Evolutionary conservation across 495 filamentous ascomycete species (phyloP).

Genomic region (Penicillium bialowiezense): DNA sequence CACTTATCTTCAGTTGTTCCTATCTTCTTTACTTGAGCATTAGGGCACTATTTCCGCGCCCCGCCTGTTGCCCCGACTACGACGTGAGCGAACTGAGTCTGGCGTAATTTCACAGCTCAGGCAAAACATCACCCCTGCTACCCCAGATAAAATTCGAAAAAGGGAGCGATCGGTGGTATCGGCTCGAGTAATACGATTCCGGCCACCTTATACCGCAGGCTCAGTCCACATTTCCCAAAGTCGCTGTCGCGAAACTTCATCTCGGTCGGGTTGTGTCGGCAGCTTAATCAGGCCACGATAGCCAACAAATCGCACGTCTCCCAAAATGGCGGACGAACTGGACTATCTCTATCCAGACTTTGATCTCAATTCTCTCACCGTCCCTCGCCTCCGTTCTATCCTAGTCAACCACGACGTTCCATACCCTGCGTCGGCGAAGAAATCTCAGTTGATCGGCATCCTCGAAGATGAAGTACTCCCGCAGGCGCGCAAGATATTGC

Average conservation of each 20-base stretch:
- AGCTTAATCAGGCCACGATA: slow-evolving; percentile 1
- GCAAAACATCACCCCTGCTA: slow-evolving; percentile 18
- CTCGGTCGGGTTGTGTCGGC: slow-evolving; percentile 8
- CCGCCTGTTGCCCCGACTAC: slow-evolving; percentile 44
- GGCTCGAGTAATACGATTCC: slow-evolving; percentile 8
- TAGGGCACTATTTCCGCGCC: slow-evolving; percentile 7
- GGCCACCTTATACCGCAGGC: slow-evolving; percentile 7
- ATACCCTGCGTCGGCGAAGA: slow-evolving; percentile 85
- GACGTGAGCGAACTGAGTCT: slow-evolving; percentile 17
- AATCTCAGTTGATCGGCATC: slow-evolving; percentile 77
- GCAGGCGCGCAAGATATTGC: slow-evolving; percentile 69
- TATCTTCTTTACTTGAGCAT: background rate
- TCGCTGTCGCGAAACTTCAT: background rate
- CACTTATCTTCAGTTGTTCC: background rate
- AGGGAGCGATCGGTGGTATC: slow-evolving; percentile 23
- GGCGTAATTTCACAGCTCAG: slow-evolving; percentile 24
- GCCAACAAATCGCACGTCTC: slow-evolving; percentile 2
- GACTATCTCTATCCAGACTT: slow-evolving; percentile 84
- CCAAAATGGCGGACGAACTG: slow-evolving; percentile 63
- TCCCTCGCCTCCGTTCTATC: slow-evolving; percentile 83
- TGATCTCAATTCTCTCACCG: slow-evolving; percentile 76
- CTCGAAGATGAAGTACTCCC: slow-evolving; percentile 79
- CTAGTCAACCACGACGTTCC: slow-evolving; percentile 80
- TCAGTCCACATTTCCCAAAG: background rate
- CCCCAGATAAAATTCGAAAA: slow-evolving; percentile 17